Evolutionary conservation across 768 basidiomycete species (phyloP), one percentile per base, ranked within the genome.

Genomic region (Daedaleopsis nitida): DNA sequence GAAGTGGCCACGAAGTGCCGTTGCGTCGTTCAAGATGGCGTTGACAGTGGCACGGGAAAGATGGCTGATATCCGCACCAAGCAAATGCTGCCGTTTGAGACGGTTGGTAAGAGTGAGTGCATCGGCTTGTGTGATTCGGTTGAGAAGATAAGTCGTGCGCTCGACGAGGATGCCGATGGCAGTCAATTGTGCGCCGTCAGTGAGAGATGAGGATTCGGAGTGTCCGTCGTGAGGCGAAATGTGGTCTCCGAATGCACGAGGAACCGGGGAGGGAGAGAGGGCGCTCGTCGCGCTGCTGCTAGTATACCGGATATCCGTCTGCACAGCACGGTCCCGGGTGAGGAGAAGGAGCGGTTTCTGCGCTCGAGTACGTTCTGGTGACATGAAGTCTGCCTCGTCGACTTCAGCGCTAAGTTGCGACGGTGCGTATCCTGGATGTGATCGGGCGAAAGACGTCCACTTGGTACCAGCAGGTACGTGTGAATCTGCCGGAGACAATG

Each of bases 71-170:
- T 97, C 94, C 10, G 93, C 90, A 23, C 89, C 89, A 60, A 84
- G 84, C 19, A 98, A 80, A 68, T 95, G 86, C 66, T 98, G 96
- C 58, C 94, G 88, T 74, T 93, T 96, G 27, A 98, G 78, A 27
- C 97, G 87, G 64, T 91, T 91, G 35, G 92, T 93, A 44, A 98
- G 79, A 1, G 93, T 94, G 21, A 89, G 80, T 1, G 96, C 88
- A 66, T 98, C 96, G 1, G 95, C 88, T 63, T 90, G 79, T 44
- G 80, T 76, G 57, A 92, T 75, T 38, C 85, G 84, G 27, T 80
- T 78, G 59, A 95, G 80, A 3, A 98, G 76, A 27, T 80, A 77
- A 24, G 78, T 73, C 50, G 90, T 77, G 59, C 91, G 86, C 43
- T 90, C 87, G 35, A 91, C 70, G 52, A 92, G 75, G 13, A 74